Conservation (phyloP, 768 basidiomycete species). For the Boletus rubroflammeus region DNA sequence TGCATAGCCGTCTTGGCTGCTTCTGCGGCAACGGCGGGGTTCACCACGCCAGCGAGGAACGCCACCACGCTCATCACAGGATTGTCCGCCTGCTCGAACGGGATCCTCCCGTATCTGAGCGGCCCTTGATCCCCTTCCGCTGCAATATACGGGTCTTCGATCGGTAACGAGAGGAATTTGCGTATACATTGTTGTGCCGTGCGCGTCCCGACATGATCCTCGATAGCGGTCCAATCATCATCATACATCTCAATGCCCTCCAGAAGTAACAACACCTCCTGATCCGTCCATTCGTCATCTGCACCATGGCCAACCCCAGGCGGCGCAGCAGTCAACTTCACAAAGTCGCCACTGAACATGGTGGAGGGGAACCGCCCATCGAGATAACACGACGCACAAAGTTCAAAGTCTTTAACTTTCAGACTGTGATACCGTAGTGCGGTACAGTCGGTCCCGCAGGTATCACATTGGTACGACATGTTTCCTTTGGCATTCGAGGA, state of each 20-base stretch:
- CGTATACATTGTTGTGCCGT: constrained; percentile 93
- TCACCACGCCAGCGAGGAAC: constrained; percentile 90
- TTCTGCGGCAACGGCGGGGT: constrained; percentile 86
- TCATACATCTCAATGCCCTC: constrained; percentile 98
- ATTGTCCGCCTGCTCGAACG: constrained; percentile 94
- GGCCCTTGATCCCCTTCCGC: constrained; percentile 74
- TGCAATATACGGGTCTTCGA: constrained; percentile 90
- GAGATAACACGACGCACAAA: constrained; percentile 91
- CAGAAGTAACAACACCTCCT: constrained; percentile 83
- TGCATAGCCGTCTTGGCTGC: constrained; percentile 90
- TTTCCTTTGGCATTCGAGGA: constrained; percentile 46
- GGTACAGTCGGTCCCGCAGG: constrained; percentile 93
- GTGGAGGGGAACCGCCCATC: constrained; percentile 95
- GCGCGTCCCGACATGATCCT: constrained; percentile 90
- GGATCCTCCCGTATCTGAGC: constrained; percentile 71
- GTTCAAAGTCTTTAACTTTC: constrained; percentile 86
- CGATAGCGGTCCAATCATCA: constrained; percentile 92
- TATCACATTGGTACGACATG: constrained; percentile 77
- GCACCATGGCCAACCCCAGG: constrained; percentile 35
- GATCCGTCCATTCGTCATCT: constrained; percentile 82
- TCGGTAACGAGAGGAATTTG: constrained; percentile 93
- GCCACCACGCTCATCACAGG: constrained; percentile 99
- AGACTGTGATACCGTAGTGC: constrained; percentile 85
- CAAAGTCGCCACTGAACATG: constrained; percentile 97
- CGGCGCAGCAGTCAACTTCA: constrained; percentile 60